These are phyloP conservation scores for Ettlia oleoabundans DNA, from an alignment of 139 green algal genomes.

Conservation along the genomic window DNA sequence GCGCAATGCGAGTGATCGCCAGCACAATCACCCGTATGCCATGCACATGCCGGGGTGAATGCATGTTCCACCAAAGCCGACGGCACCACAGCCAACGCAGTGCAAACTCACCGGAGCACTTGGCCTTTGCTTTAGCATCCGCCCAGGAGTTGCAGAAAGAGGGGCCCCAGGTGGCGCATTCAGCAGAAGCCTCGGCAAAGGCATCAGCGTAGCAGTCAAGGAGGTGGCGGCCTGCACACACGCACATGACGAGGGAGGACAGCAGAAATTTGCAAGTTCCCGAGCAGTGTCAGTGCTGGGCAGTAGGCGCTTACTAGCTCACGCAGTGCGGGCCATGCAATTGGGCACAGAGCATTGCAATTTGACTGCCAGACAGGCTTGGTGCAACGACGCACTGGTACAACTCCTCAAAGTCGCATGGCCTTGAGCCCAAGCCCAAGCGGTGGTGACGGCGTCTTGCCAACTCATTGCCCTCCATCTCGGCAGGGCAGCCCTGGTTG, in stretches of 20 bases:
- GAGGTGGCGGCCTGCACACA: neutral
- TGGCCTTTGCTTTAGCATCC: neutral
- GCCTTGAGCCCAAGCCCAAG: too few relatives aligned
- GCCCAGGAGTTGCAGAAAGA: neutral
- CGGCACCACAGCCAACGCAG: neutral
- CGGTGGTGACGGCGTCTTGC: too few relatives aligned
- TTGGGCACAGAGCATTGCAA: too few relatives aligned
- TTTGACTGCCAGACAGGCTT: too few relatives aligned
- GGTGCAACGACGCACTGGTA: too few relatives aligned
- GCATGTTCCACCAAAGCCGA: neutral
- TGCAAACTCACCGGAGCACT: neutral
- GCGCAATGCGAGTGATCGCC: neutral
- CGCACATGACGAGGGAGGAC: neutral
- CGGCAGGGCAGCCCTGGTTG: too few relatives aligned
- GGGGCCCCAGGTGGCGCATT: neutral
- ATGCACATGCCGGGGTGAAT: neutral
- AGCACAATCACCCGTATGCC: neutral
- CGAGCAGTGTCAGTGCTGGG: too few relatives aligned
- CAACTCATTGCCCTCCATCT: too few relatives aligned
- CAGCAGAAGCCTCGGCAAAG: neutral
- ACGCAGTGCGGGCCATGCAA: too few relatives aligned
- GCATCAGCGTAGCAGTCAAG: neutral
- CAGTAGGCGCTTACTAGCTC: too few relatives aligned
- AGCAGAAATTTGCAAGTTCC: too few relatives aligned
- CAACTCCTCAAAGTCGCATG: too few relatives aligned